Conservation (phyloP, 805 yeast species). For the Wickerhamiella sorbophila region DNA sequence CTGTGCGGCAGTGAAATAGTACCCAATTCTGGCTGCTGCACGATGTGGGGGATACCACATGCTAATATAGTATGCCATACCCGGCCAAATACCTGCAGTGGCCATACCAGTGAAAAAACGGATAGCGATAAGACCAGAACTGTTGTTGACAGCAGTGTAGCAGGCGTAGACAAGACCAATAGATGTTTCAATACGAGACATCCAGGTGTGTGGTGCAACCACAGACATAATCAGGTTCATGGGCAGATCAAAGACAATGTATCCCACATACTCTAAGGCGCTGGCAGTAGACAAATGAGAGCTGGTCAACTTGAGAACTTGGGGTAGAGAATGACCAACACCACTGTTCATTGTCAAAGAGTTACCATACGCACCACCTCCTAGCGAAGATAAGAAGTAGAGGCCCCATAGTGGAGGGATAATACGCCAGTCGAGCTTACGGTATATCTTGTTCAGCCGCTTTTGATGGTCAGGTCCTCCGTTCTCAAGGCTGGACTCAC, state of each 20-base stretch:
- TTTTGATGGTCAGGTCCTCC: not conserved
- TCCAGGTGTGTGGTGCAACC: slow-evolving; percentile 74
- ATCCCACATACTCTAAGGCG: slow-evolving; percentile 72
- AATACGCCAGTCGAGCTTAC: slow-evolving; percentile 52
- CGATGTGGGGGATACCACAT: slow-evolving; percentile 76
- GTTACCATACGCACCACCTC: slow-evolving; percentile 61
- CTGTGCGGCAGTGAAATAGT: slow-evolving; percentile 85
- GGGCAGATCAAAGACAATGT: slow-evolving; percentile 72
- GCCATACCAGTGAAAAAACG: slow-evolving; percentile 61
- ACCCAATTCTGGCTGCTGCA: slow-evolving; percentile 67
- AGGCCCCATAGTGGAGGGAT: slow-evolving; percentile 74
- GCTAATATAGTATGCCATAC: slow-evolving; percentile 68
- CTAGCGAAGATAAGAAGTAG: slow-evolving; percentile 68
- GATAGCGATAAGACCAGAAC: slow-evolving; percentile 51
- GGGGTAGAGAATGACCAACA: slow-evolving; percentile 45
- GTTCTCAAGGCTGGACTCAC: not conserved
- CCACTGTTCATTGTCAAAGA: slow-evolving; percentile 64
- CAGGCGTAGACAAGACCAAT: slow-evolving; percentile 71
- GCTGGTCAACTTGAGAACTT: slow-evolving; percentile 35
- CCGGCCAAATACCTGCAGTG: slow-evolving; percentile 87
- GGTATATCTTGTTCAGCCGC: slow-evolving; percentile 30
- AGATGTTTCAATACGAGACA: slow-evolving; percentile 58
- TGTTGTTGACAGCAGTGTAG: slow-evolving; percentile 43
- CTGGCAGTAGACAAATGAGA: slow-evolving; percentile 59
- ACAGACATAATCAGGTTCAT: slow-evolving; percentile 78